Conservation (phyloP, 352 stramenopile species). For the Phytophthora tubulina region DNA sequence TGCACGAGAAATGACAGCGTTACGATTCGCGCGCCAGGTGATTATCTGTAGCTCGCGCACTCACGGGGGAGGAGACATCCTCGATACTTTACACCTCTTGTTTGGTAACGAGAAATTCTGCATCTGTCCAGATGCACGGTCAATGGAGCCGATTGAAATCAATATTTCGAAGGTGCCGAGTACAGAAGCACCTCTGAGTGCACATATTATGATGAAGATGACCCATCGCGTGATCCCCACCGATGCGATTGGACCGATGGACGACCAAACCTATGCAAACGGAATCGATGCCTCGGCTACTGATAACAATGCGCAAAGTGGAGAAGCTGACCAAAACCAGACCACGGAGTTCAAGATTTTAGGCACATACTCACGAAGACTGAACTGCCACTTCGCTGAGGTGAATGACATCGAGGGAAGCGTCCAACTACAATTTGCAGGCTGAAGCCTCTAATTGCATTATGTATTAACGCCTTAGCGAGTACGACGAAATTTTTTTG, state of each 20-base stretch:
- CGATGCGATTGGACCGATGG: constrained; percentile 26
- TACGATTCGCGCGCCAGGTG: constrained; percentile 65
- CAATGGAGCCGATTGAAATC: constrained; percentile 58
- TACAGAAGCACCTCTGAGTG: constrained; percentile 17
- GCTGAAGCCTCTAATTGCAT: background rate
- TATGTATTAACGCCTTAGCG: constrained; percentile 32
- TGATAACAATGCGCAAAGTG: background rate
- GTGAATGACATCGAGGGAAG: constrained; percentile 40
- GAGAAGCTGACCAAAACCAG: constrained; percentile 6
- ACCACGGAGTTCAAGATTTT: constrained; percentile 39
- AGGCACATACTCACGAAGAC: constrained; percentile 45
- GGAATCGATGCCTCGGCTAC: background rate
- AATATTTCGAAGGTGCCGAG: constrained; percentile 25
- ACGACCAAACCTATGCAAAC: constrained; percentile 12
- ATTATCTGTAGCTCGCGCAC: constrained; percentile 73
- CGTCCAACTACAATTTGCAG: constrained; percentile 36
- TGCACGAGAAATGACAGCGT: constrained; percentile 53
- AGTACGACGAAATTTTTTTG: constrained; percentile 50
- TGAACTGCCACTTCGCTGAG: constrained; percentile 33
- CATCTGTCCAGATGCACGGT: constrained; percentile 59
- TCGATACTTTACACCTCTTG: constrained; percentile 67
- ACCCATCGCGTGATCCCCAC: constrained; percentile 50
- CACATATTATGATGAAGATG: constrained; percentile 56
- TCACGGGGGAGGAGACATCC: constrained; percentile 71
- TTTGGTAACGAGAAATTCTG: constrained; percentile 57